Evolutionary conservation across 345 rosid genomes (phyloP), one percentile per base, ranked within the genome.

Genomic region (Lumnitzera littorea): DNA sequence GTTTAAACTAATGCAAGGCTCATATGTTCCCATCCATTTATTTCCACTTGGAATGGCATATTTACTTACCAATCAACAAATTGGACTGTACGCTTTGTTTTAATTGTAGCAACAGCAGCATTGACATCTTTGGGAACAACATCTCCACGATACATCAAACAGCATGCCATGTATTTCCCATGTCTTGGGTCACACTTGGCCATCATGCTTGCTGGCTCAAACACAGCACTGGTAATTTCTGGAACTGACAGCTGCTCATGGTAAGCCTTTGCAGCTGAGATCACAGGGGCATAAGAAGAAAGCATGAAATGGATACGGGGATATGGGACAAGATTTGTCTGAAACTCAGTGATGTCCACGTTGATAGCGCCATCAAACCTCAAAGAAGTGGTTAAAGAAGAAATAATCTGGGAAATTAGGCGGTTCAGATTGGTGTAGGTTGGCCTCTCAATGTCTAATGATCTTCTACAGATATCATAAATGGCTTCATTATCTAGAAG

Each of bases 221-320:
- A 88, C 60, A 85, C 91, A 25, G 88, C 74, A 62, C 75, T 85
- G 1, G 96, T 88, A 68, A 88, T 82, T 72, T 88, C 96, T 53
- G 89, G 86, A 61, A 88, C 78, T 0, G 91, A 88, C 29, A 85
- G 68, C 77, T 83, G 91, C 73, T 88, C 91, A 51, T 85, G 91
- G 76, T 66, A 88, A 65, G 91, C 96, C 78, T 85, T 88, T 50
- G 86, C 81, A 46, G 91, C 84, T 3, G 91, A 88, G 67, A 88
- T 85, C 13, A 85, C 89, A 0, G 86, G 91, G 47, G 96, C 96
- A 66, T 83, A 88, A 29, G 96, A 85, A 13, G 96, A 88, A 43
- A 85, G 89, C 96, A 83, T 88, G 77, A 85, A 85, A 72, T 88
- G 96, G 72, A 88, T 85, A 61, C 85, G 82, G 60, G 96, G 96